phyloP scores from a whole-genome alignment of 257 asterid species.

The Voacanga thouarsii region DNA sequence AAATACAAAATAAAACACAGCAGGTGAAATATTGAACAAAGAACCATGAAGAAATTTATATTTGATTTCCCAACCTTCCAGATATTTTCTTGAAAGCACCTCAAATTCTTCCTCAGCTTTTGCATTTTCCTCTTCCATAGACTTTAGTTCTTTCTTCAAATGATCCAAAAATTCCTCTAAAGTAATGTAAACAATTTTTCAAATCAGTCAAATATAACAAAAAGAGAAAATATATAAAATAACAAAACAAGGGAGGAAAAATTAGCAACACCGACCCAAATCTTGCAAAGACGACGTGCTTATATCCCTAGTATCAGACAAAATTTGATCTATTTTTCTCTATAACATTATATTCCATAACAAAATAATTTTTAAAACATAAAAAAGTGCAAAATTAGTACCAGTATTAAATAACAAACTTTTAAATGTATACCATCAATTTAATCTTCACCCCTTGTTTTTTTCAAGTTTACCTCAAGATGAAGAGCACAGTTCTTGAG shows the following conservation, averaged over 20 bases:
- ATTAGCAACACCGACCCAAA: slow-evolving; percentile 35
- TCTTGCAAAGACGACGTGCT: slow-evolving; percentile 41
- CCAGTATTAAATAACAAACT: not conserved
- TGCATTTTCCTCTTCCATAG: slow-evolving; percentile 53
- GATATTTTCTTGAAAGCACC: slow-evolving; percentile 44
- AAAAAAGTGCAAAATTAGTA: not conserved
- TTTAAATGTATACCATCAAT: not conserved
- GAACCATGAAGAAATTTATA: not conserved
- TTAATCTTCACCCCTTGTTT: no score
- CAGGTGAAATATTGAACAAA: not conserved
- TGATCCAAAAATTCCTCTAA: slow-evolving; percentile 53
- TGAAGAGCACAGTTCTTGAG: slow-evolving; percentile 28
- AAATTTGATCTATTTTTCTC: slow-evolving; percentile 42
- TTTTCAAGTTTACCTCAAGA: slow-evolving; percentile 44
- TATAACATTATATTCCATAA: slow-evolving; percentile 24
- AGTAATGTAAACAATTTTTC: slow-evolving; percentile 10
- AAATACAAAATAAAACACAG: not conserved
- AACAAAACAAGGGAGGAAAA: not conserved
- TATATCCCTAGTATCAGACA: slow-evolving; percentile 38
- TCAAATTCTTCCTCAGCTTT: slow-evolving; percentile 44
- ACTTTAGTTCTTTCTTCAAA: slow-evolving; percentile 49
- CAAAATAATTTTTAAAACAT: not conserved
- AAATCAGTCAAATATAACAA: not conserved
- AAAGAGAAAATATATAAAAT: not conserved
- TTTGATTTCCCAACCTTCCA: slow-evolving; percentile 44